These are phyloP conservation scores for Hysterangium stoloniferum DNA, from an alignment of 768 basidiomycete species.

Conservation along the genomic window DNA sequence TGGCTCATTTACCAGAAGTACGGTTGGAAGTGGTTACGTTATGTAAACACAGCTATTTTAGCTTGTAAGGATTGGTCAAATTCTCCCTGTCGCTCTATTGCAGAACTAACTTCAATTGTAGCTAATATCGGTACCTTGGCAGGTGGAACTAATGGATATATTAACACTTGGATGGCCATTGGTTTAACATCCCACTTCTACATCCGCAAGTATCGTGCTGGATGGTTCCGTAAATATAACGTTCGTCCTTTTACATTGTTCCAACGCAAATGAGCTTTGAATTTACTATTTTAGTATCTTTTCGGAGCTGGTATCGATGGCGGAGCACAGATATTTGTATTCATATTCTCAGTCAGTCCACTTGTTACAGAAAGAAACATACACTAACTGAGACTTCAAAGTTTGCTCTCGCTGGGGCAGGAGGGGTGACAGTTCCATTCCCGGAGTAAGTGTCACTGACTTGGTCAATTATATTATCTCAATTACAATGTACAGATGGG, in stretches of 20 bases:
- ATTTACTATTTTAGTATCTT: conserved; percentile 45
- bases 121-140: conserved; percentile 18
- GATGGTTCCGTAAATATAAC: conserved; percentile 47
- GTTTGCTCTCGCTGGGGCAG: conserved; percentile 1
- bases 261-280: neutral
- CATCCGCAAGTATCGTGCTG: conserved; percentile 47
- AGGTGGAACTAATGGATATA: conserved; percentile 45
- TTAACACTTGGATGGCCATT: conserved; percentile 39
- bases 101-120: conserved; percentile 24
- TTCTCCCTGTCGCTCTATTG: no score
- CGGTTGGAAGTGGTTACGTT: conserved; percentile 6
- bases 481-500: neutral
- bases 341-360: conserved; percentile 36
- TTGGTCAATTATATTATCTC: neutral
- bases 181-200: conserved; percentile 52
- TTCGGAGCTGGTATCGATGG: conserved; percentile 59
- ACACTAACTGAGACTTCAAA: neutral
- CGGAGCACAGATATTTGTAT: conserved; percentile 58
- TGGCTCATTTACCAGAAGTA: conserved; percentile 46
- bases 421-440: neutral
- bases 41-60: neutral
- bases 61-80: neutral
- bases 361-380: no score
- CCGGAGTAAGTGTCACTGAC: neutral
- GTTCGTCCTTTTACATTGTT: neutral